Base-by-base conservation (phyloP, 257 asterid species). In the Coffea canephora region DNA sequence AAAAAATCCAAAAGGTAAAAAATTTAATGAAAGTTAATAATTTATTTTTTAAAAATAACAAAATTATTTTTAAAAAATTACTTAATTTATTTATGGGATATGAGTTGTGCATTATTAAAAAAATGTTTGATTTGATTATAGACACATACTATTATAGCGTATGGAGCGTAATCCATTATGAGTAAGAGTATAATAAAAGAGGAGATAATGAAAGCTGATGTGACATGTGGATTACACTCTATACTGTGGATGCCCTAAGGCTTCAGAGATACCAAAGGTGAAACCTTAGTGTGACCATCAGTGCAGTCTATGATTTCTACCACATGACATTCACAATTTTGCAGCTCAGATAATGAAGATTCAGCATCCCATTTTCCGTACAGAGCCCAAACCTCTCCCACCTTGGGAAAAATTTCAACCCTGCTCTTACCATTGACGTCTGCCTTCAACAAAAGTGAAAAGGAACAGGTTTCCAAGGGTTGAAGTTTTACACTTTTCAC, bases 331-430 rank as follows among this genome's bases (percentile, higher is more conserved):
- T 57, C 84, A 74, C 71, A 79, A 54, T 71, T 78, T 25, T 48
- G 76, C 73, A 76, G 54, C 31, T 82, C 83, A 39, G 78, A 79
- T 41, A 36, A 13, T 41, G 76, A 55, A 10, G 75, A 19, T 69
- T 79, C 76, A 27, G 71, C 4, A 25, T 68, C 68, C 82, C 84
- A 73, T 50, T 77, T 52, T 55, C 46, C 77, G 80, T 82, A 77
- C 49, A 85, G 46, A 25, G 86, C 88, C 88, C 88, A 85, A 41
- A 85, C 79, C 62, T 85, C 82, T n/a, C 86, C 86, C 71, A 71
- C 78, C 81, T 77, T 52, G 25, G 88, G 86, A 64, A 57, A 73
- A 45, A 82, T 78, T 18, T 9, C 66, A 77, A 72, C n/a, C 45
- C 43, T 69, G 45, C 73, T 72, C 61, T 74, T 76, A 12, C 69